Conservation (phyloP, 179 eudicot genomes). For the Patellifolia procumbens region DNA sequence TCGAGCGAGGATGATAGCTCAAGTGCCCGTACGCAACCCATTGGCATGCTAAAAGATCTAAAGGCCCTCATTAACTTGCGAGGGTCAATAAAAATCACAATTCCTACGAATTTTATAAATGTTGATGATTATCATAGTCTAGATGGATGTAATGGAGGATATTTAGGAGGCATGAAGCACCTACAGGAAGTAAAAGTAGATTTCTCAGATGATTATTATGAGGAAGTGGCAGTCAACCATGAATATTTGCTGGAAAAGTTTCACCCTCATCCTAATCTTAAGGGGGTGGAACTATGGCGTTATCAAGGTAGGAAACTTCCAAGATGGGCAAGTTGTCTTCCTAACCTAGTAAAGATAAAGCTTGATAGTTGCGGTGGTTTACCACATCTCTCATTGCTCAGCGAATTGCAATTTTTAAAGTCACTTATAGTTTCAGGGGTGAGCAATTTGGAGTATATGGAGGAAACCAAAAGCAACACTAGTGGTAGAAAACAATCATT, state of each 20-base stretch:
- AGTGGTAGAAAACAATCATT: background rate
- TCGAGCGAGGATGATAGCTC: background rate
- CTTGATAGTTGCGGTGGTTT: background rate
- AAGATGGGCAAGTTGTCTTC: background rate
- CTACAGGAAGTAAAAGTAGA: background rate
- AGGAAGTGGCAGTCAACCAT: background rate
- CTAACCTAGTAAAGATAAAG: conserved; percentile 6
- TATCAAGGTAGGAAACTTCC: background rate
- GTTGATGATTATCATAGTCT: background rate
- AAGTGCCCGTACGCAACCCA: background rate
- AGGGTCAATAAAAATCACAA: background rate
- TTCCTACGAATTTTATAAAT: background rate
- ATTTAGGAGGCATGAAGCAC: background rate
- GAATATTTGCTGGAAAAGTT: background rate
- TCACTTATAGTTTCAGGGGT: background rate
- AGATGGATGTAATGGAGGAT: background rate
- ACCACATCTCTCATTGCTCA: background rate
- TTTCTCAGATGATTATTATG: background rate
- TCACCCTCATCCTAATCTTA: background rate
- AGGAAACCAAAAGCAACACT: background rate
- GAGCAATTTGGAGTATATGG: background rate
- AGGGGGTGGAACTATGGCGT: background rate
- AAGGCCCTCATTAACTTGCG: background rate
- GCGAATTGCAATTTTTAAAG: background rate
- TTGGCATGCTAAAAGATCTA: conserved; percentile 3